Conservation (phyloP, 768 basidiomycete species). For the Pulveroboletus sp. region DNA sequence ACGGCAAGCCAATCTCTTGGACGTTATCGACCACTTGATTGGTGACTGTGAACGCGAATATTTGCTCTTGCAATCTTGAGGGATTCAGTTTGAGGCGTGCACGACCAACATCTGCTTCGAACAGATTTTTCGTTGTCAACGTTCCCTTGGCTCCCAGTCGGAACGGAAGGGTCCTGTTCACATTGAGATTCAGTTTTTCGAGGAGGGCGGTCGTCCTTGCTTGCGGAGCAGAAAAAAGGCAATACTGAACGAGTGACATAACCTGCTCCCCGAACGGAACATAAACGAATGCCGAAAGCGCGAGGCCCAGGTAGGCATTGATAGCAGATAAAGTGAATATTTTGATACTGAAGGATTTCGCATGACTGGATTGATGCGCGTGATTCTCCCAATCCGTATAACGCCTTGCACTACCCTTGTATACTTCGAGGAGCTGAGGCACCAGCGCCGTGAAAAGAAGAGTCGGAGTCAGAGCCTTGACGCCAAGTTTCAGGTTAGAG, state of each 20-base stretch:
- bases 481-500: neutral
- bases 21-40: constrained; percentile 80
- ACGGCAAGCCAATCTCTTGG: constrained; percentile 79
- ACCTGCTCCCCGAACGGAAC: constrained; percentile 88
- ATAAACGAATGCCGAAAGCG: constrained; percentile 91
- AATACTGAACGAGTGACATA: constrained; percentile 51
- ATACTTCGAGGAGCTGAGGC: constrained; percentile 72
- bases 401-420: constrained; percentile 60
- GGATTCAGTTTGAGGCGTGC: constrained; percentile 61
- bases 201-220: constrained; percentile 11
- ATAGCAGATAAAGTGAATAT: constrained; percentile 85
- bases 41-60: constrained; percentile 91
- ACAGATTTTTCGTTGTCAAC: constrained; percentile 26
- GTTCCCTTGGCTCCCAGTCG: constrained; percentile 21
- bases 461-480: constrained; percentile 76
- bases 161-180: constrained; percentile 28
- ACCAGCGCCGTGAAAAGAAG: constrained; percentile 77
- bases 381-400: constrained; percentile 94
- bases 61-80: constrained; percentile 76
- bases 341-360: constrained; percentile 81
- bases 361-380: constrained; percentile 69
- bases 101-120: constrained; percentile 49
- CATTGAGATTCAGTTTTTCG: constrained; percentile 22
- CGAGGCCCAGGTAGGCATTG: constrained; percentile 89
- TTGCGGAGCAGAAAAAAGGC: constrained; percentile 25